Conservation (phyloP, 164 flowering plant species). For the Tinospora cordifolia region DNA sequence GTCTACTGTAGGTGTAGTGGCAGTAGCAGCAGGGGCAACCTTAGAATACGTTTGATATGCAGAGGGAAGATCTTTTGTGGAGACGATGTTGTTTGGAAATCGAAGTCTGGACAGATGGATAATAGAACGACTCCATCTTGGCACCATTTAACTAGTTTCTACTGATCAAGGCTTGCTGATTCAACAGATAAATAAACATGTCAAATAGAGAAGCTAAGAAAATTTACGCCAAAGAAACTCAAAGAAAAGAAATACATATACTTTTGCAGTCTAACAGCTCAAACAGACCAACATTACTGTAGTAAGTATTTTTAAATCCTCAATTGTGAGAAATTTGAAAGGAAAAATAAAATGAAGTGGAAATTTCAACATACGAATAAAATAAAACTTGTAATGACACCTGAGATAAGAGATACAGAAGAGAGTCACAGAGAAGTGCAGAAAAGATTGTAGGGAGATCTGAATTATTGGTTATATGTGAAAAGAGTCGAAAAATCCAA, state of each 20-base stretch:
- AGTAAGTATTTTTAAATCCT: too few relatives aligned
- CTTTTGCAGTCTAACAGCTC: background rate
- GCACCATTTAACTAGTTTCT: background rate
- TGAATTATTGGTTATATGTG: too few relatives aligned
- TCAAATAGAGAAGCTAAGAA: background rate
- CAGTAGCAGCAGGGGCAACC: background rate
- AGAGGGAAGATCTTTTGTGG: background rate
- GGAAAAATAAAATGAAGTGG: too few relatives aligned
- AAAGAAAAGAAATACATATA: too few relatives aligned
- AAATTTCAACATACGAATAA: too few relatives aligned
- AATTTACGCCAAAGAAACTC: background rate
- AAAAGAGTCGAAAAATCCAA: too few relatives aligned
- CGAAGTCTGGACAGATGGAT: constrained; percentile 1
- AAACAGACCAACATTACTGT: too few relatives aligned
- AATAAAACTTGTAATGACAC: too few relatives aligned
- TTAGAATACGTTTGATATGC: background rate
- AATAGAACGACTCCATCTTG: background rate
- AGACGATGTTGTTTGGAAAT: background rate
- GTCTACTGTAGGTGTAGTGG: background rate
- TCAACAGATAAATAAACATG: background rate
- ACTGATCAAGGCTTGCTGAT: background rate
- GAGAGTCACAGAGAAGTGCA: too few relatives aligned
- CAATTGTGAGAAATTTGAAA: too few relatives aligned
- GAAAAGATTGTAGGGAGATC: too few relatives aligned
- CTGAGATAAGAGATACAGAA: too few relatives aligned